Evolutionary conservation across 306 rosid species (phyloP), one percentile per base, ranked within the genome.

Genomic region (Malus asiatica): DNA sequence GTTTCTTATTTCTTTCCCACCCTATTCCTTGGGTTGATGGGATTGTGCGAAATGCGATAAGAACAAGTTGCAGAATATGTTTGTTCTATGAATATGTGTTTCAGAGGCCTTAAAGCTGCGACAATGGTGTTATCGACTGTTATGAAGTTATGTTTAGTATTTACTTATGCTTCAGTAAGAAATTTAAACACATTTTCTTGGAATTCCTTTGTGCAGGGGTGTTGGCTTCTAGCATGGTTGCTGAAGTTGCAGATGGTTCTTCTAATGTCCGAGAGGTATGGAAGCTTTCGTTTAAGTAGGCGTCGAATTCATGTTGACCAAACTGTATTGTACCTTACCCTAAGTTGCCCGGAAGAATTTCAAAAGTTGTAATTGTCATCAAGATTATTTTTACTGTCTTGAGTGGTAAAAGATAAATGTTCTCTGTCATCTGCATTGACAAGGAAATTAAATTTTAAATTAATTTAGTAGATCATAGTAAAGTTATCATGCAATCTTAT

Each of bases 181-280:
- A 40, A 27, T 10, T 29, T 70, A 61, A 35, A 20, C 0, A 38
- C 42, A 38, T 69, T 12, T 3, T 27, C 6, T 46, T 25, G 46
- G 69, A 45, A 40, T 70, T 60, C 13, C 30, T 64, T 62, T 72
- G 19, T 70, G 81, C 90, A 93, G 97, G 96, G 64, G 77, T 86
- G 74, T 83, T 94, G 94, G 83, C 38, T 61, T 78, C 87, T 77
- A 80, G 72, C 64, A 80, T 89, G 82, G 86, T 90, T 70, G 89
- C 89, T n/a, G 97, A 88, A 86, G 92, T 94, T 82, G 86, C 97
- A 15, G 98, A 94, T 76, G 98, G 98, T 68, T 88, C 96, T 23
- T 94, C 98, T 22, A 94, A 91, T 71, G 93, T 93, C 51, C 89
- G 97, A 60, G 98, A 94, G 91, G 92, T 94, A 73, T 90, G 96